A percentile compares a stretch with the other conserved stretches of the same genome.
These are phyloP conservation scores for Salvia hispanica DNA, from an alignment of 257 asterid species.

Conservation along the genomic window DNA sequence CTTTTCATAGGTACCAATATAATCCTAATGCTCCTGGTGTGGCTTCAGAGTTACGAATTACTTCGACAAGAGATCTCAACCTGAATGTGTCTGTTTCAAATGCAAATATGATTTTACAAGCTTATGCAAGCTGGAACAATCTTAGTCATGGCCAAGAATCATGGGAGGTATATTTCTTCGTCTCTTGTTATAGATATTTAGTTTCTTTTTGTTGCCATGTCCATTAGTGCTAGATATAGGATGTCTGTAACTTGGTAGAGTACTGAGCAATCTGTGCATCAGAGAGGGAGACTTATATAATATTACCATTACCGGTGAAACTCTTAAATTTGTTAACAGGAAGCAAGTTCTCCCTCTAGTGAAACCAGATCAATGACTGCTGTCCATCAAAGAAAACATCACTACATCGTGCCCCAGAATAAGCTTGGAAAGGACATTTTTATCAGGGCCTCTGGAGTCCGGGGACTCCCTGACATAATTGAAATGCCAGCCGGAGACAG, in stretches of 20 bases:
- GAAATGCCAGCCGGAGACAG: slow-evolving; percentile 86
- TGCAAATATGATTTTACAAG: slow-evolving; percentile 88
- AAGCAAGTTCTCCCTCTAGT: slow-evolving; percentile 46
- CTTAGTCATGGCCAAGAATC: slow-evolving; percentile 63
- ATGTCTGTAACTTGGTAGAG: slow-evolving; percentile 17
- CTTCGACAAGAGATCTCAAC: slow-evolving; percentile 74
- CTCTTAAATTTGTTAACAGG: slow-evolving; percentile 54
- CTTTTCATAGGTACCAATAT: slow-evolving; percentile 60
- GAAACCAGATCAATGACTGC: slow-evolving; percentile 59
- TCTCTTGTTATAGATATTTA: slow-evolving; percentile 4
- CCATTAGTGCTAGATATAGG: slow-evolving; percentile 23
- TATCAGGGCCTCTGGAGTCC: slow-evolving; percentile 57
- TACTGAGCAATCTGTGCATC: slow-evolving; percentile 18
- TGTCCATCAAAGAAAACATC: slow-evolving; percentile 69
- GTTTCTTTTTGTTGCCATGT: slow-evolving; percentile 20
- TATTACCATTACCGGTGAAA: slow-evolving; percentile 24
- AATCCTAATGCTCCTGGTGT: slow-evolving; percentile 78
- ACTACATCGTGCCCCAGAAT: slow-evolving; percentile 78
- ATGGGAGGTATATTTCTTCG: slow-evolving; percentile 45
- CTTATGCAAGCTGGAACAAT: slow-evolving; percentile 95
- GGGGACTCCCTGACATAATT: slow-evolving; percentile 51
- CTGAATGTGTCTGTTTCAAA: slow-evolving; percentile 84
- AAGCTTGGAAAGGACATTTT: slow-evolving; percentile 89
- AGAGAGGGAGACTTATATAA: slow-evolving; percentile 13
- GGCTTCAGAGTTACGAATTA: slow-evolving; percentile 80